Evolutionary conservation across 2,329 filamentous ascomycete genomes (phyloP).

Genomic region (Venturia oleaginea): DNA sequence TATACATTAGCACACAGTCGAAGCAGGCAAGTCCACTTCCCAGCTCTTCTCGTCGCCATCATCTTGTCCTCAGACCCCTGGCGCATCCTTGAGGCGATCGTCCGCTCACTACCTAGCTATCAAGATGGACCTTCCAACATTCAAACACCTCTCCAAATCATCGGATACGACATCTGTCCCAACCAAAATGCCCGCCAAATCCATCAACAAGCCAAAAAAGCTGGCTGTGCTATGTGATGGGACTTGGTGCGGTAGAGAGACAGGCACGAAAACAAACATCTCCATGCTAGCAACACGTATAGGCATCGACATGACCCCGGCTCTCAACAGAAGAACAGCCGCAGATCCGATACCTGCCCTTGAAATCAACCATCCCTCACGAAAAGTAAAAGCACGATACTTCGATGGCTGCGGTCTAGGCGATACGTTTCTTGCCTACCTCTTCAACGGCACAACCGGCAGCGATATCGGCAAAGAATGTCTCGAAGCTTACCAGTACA

Average conservation of each 20-base stretch:
- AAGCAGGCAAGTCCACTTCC: background rate
- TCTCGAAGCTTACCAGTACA: slow-evolving; percentile 27
- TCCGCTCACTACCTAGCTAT: too few relatives aligned
- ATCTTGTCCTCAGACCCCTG: background rate
- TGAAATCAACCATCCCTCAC: slow-evolving; percentile 18
- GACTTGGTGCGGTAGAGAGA: slow-evolving; percentile 24
- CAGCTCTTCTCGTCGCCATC: background rate
- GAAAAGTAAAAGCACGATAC: slow-evolving; percentile 25
- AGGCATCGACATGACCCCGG: slow-evolving; percentile 18
- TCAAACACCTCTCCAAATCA: background rate
- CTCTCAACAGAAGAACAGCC: slow-evolving; percentile 15
- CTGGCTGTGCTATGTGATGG: slow-evolving; percentile 14
- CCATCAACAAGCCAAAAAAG: background rate
- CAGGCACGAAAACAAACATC: slow-evolving; percentile 26
- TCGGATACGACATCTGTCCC: background rate
- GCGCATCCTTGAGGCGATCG: background rate
- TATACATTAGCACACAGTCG: background rate
- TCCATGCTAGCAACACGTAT: slow-evolving; percentile 25
- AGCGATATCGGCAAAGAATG: slow-evolving; percentile 28
- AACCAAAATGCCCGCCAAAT: background rate
- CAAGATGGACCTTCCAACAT: background rate
- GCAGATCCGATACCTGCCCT: slow-evolving; percentile 15
- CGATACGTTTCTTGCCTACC: slow-evolving; percentile 27
- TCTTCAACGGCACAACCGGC: slow-evolving; percentile 29
- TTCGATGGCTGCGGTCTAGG: slow-evolving; percentile 29